A percentile compares a stretch with the other conserved stretches of the same genome.
Conservation (phyloP, 352 stramenopile species). For the Globisporangium nunn region DNA sequence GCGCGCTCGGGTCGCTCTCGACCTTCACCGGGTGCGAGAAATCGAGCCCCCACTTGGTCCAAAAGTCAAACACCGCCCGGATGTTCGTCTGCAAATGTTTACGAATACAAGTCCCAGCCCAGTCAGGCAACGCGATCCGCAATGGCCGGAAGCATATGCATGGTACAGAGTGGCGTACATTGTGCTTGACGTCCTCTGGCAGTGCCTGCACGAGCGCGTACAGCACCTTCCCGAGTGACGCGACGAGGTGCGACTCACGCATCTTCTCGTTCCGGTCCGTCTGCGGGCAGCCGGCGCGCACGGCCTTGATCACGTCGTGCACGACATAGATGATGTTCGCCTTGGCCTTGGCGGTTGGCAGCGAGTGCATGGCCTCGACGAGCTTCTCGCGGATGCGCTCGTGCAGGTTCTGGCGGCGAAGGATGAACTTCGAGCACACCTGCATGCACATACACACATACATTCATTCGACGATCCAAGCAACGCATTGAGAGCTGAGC, state of each 20-base stretch:
- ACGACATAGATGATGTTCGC: slow-evolving; percentile 78
- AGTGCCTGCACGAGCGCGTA: slow-evolving; percentile 57
- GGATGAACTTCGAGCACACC: slow-evolving; percentile 80
- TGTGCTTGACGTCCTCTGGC: slow-evolving; percentile 47
- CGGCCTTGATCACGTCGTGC: slow-evolving; percentile 74
- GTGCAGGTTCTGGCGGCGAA: slow-evolving; percentile 71
- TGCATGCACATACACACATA: slow-evolving; percentile 15
- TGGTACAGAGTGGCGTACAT: slow-evolving; percentile 31
- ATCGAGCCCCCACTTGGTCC: slow-evolving; percentile 76
- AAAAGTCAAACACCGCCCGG: slow-evolving; percentile 72
- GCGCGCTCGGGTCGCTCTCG: slow-evolving; percentile 20
- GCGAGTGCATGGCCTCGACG: slow-evolving; percentile 48
- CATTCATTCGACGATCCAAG: not conserved
- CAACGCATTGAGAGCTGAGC: no score
- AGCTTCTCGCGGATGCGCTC: slow-evolving; percentile 66
- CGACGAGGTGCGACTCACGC: slow-evolving; percentile 54
- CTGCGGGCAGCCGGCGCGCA: slow-evolving; percentile 60
- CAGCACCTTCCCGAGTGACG: slow-evolving; percentile 60
- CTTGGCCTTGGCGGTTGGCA: slow-evolving; percentile 59
- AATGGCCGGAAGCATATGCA: not conserved
- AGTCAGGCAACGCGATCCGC: not conserved
- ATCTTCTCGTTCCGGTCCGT: slow-evolving; percentile 76
- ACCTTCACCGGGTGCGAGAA: slow-evolving; percentile 30
- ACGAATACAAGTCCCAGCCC: not conserved
- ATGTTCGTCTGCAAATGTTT: slow-evolving; percentile 40